A percentile compares a stretch with the other conserved stretches of the same genome.
phyloP scores from a whole-genome alignment of 2,329 filamentous ascomycete genomes.

The Harringtonia aguacate region DNA sequence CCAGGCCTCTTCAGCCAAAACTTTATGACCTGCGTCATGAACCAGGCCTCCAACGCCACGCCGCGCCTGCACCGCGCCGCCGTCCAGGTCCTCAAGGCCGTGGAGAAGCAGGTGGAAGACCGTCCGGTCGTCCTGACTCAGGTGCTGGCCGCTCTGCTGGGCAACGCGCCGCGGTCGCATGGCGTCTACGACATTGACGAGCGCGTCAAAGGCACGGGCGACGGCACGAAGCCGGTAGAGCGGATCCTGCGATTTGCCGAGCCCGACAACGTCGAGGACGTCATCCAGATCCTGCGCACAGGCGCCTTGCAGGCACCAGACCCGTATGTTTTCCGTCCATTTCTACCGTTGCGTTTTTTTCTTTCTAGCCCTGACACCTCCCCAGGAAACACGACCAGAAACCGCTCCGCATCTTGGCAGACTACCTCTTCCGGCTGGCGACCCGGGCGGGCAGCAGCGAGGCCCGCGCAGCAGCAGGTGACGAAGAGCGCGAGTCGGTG shows the following conservation, averaged over 20 bases:
- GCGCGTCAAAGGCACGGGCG: conserved; percentile 48
- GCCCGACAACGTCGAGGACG: conserved; percentile 40
- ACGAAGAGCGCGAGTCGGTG: conserved; percentile 21
- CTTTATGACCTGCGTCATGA: conserved; percentile 69
- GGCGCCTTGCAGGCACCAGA: conserved; percentile 21
- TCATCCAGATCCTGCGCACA: conserved; percentile 34
- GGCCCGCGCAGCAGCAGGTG: conserved; percentile 18
- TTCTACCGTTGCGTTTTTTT: not conserved
- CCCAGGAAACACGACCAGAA: conserved; percentile 25
- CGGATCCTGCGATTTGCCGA: conserved; percentile 54
- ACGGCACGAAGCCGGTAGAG: conserved; percentile 64
- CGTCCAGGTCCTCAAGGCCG: conserved; percentile 59
- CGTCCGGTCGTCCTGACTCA: conserved; percentile 48
- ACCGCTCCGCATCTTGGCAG: conserved; percentile 37
- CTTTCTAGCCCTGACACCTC: conserved; percentile 20
- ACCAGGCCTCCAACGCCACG: conserved; percentile 68
- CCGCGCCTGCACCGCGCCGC: conserved; percentile 73
- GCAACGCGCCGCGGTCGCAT: conserved; percentile 31
- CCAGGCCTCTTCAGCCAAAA: conserved; percentile 69
- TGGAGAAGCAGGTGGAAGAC: conserved; percentile 54
- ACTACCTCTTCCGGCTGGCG: conserved; percentile 43
- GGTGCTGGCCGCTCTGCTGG: conserved; percentile 58
- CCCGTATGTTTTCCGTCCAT: conserved; percentile 17
- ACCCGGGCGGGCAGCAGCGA: conserved; percentile 23
- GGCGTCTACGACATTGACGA: conserved; percentile 76